Percentiles rank a stretch among this genome's conserved stretches.
Evolutionary conservation across 192 early-diverging fungal species (phyloP).

Genomic region (Podila verticillata): DNA sequence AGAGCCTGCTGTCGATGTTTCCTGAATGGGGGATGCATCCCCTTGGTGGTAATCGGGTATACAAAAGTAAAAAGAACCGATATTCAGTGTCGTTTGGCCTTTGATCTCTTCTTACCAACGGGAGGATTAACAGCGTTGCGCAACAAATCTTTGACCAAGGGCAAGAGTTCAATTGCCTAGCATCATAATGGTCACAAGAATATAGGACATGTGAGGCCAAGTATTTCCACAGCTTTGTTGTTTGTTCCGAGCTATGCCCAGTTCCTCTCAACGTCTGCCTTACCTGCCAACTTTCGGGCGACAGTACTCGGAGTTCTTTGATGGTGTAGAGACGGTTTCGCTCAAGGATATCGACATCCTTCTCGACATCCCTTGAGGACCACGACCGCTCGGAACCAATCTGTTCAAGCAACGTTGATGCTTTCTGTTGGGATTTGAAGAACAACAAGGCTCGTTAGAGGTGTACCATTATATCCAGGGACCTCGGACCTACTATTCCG

Average conservation of each 20-base stretch:
- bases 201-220: not conserved
- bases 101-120: constrained; percentile 25
- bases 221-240: not conserved
- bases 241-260: no score
- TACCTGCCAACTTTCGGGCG: constrained; percentile 65
- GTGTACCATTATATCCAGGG: not conserved
- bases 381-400: constrained; percentile 61
- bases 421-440: constrained; percentile 48
- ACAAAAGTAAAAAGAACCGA: not conserved
- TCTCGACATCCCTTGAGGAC: constrained; percentile 55
- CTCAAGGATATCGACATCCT: constrained; percentile 54
- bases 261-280: not conserved
- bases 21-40: not conserved
- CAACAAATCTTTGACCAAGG: constrained; percentile 61
- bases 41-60: no score
- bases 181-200: not conserved
- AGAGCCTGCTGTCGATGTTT: not conserved
- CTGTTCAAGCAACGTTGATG: constrained; percentile 57
- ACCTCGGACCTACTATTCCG: not conserved
- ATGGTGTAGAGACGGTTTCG: constrained; percentile 57
- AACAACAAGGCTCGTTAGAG: not conserved
- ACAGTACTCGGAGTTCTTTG: constrained; percentile 58
- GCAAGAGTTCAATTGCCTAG: constrained; percentile 55
- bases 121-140: constrained; percentile 52
- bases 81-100: constrained; percentile 2